Conservation (phyloP, 768 basidiomycete species). For the Baorangia bicolor region DNA sequence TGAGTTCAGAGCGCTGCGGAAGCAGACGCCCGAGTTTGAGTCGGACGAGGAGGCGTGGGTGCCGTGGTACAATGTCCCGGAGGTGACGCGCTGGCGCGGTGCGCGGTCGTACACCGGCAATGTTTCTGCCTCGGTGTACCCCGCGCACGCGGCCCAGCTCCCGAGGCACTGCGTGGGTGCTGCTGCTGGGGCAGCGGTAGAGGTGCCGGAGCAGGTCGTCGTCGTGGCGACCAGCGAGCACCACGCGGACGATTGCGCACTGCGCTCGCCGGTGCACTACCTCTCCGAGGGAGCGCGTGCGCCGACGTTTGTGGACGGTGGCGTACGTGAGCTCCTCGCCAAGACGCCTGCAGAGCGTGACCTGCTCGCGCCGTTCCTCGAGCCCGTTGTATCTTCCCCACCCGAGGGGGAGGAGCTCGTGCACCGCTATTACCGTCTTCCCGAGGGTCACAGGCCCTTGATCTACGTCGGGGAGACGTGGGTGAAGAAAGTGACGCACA, state of each 20-base stretch:
- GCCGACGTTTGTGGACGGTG: neutral
- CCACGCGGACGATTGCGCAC: neutral
- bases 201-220: neutral
- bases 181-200: neutral
- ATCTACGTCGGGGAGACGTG: conserved; percentile 8
- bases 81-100: neutral
- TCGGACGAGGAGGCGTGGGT: neutral
- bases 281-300: neutral
- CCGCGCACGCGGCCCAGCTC: neutral
- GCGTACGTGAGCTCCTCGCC: neutral
- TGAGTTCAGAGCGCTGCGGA: neutral
- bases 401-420: neutral
- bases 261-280: neutral
- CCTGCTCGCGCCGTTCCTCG: neutral
- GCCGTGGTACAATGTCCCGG: neutral
- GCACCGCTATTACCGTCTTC: neutral
- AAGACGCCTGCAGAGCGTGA: neutral
- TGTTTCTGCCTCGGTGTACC: neutral
- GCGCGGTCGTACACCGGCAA: neutral
- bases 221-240: neutral
- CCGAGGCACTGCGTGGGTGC: neutral
- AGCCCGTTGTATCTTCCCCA: neutral
- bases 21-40: neutral
- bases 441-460: neutral
- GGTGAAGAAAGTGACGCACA: neutral